Evolutionary conservation across 2,329 filamentous ascomycete species (phyloP), one percentile per base, ranked within the genome.

Genomic region (Grosmannia huntii): DNA sequence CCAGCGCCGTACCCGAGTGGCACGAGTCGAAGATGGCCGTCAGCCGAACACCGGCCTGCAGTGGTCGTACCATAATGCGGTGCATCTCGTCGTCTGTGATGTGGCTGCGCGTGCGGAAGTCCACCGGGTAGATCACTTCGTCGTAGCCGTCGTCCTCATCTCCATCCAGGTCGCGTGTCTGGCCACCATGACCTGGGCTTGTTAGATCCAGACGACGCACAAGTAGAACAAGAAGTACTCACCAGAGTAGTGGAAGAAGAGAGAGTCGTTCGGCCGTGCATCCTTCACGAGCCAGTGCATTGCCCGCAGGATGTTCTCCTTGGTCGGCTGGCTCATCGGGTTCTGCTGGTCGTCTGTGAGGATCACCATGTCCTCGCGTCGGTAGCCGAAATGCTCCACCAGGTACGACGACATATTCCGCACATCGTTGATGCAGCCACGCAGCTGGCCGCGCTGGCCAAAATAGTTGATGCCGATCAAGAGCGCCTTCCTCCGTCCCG

Each of bases 261-360:
- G 79, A 5, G 92, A 95, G 69, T 97, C 92, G 68, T 96, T 95
- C 0, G 90, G 88, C 59, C 82, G 82, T 5, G 92, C 91, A 68
- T 96, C 91, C 73, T 96, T 96, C 59, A 96, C 90, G 23, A 97
- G 76, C 92, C 92, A 97, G 70, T 96, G 91, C 92, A 97, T 97
- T 33, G 92, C 92, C 57, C 92, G 83, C 44, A 97, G 72, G 58
- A 97, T 95, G 68, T 97, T 97, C 64, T 89, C 87, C 72, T 96
- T 96, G 5, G 90, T 96, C 10, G 92, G 92, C 73, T 96, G 90
- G 72, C 90, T 95, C 88, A 96, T 95, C 28, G 90, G 89, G 66
- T 96, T 96, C 70, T 96, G 90, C 74, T 96, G 91, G 69, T 97
- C 92, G 68, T 97, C 92, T 46, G 92, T 96, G 69, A 97, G 79